Base-by-base conservation (phyloP, 2,329 filamentous ascomycete species). In the Colletotrichum musae region DNA sequence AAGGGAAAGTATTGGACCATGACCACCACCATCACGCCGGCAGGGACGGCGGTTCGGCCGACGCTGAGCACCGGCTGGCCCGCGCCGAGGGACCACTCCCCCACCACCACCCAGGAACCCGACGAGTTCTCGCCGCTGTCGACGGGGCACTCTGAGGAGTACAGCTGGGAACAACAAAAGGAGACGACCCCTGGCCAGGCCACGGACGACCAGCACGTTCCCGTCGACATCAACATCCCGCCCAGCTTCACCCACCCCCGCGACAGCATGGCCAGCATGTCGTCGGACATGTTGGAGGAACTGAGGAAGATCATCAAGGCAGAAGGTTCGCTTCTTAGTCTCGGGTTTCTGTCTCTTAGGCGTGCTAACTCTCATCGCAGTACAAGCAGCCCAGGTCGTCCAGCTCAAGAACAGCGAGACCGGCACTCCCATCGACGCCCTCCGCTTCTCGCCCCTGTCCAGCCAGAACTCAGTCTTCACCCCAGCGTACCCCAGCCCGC, bases 221-320 rank as follows among this genome's bases (percentile, higher is more conserved):
- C 67, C 12, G 36, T 52, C n/a, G 51, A 47, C 18, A 32, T 47
- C 26, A 28, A n/a, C n/a, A 56, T 51, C n/a, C 32, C 53, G 16
- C 15, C 57, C 10, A 36, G 43, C 28, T n/a, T 36, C 39, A 21
- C 58, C 15, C 50, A 43, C 15, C 18, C 70, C 39, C 71, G 65
- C 13, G 47, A 64, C 12, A 67, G 51, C 16, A 54, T 70, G n/a
- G 61, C 51, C 9, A 58, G 39, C 15, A 52, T 73, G 41, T 60
- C 74, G 1, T 68, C 72, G 4, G 64, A 73, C 21, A 61, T 73
- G 45, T 24, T 74, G 41, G 67, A 64, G 13, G 73, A 74, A 26
- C 32, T 75, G 56, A 68, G 70, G n/a, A 73, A 70, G 57, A 72
- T 74, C 15, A 72, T 75, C 52, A 70, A 72, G 32, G 72, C 75